Evolutionary conservation across 2,329 filamentous ascomycete genomes (phyloP).

Genomic region (Pseudomassariella vexata): DNA sequence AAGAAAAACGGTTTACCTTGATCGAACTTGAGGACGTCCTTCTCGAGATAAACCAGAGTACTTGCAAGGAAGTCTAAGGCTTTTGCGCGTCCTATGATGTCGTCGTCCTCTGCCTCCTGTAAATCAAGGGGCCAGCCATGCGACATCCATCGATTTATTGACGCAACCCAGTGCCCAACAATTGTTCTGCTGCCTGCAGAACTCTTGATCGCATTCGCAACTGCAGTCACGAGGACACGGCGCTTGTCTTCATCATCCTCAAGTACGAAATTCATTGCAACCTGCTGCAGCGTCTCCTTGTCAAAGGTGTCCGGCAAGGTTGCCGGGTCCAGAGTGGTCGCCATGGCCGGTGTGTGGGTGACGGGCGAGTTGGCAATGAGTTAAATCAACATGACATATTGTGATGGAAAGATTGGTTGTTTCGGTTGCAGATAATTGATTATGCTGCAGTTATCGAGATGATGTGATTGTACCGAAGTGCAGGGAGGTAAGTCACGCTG

Average conservation of each 20-base stretch:
- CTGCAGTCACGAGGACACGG: slow-evolving; percentile 8
- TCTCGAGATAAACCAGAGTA: slow-evolving; percentile 43
- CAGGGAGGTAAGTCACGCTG: too few species aligned
- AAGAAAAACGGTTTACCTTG: too few species aligned
- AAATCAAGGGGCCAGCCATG: slow-evolving; percentile 28
- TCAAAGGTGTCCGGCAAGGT: too few species aligned
- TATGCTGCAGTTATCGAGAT: too few species aligned
- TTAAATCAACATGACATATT: too few species aligned
- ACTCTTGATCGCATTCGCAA: slow-evolving; percentile 39
- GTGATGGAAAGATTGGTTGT: too few species aligned
- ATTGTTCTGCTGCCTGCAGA: slow-evolving; percentile 36
- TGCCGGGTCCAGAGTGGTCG: too few species aligned
- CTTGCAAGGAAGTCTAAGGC: slow-evolving; percentile 52
- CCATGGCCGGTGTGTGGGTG: too few species aligned
- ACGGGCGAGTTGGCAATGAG: too few species aligned
- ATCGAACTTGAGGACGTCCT: slow-evolving; percentile 39
- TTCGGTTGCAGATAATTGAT: too few species aligned
- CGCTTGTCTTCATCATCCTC: slow-evolving; percentile 39
- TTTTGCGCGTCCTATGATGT: slow-evolving; percentile 48
- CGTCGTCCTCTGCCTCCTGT: slow-evolving; percentile 35
- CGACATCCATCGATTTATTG: slow-evolving; percentile 50
- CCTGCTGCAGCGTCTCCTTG: too few species aligned
- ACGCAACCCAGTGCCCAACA: slow-evolving; percentile 49
- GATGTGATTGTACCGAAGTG: too few species aligned
- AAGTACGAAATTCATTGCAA: slow-evolving; percentile 49